These are phyloP conservation scores for Drosera spatulata DNA, from an alignment of 179 eudicot species.

Conservation along the genomic window DNA sequence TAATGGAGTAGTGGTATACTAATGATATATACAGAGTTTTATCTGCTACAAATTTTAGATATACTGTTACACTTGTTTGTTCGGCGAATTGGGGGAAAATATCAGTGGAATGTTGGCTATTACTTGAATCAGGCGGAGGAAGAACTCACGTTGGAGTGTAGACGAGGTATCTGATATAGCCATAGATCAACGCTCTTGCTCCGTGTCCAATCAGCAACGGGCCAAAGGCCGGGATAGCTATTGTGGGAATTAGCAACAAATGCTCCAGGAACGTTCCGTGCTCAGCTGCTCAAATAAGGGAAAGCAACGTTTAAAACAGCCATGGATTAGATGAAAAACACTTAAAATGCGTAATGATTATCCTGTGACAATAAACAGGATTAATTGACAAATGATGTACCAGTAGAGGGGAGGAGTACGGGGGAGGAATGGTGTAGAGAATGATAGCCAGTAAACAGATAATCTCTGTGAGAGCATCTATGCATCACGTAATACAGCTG, in stretches of 20 bases:
- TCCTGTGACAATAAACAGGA: neutral
- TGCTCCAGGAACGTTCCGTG: conserved; percentile 80
- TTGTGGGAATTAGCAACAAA: conserved; percentile 34
- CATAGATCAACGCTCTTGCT: conserved; percentile 51
- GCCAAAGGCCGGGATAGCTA: conserved; percentile 52
- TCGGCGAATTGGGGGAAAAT: neutral
- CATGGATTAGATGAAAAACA: neutral
- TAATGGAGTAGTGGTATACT: too few relatives aligned
- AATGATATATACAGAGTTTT: too few relatives aligned
- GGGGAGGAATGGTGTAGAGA: conserved; percentile 66
- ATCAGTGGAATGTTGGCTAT: neutral
- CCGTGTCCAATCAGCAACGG: conserved; percentile 54
- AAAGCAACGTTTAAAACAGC: neutral
- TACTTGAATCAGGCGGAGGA: neutral
- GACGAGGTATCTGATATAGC: conserved; percentile 44
- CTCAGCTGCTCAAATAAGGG: conserved; percentile 45
- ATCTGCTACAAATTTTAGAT: too few relatives aligned
- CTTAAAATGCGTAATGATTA: neutral
- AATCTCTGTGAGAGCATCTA: conserved; percentile 39
- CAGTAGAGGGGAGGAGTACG: conserved; percentile 58
- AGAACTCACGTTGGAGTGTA: conserved; percentile 82
- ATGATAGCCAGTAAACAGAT: conserved; percentile 47
- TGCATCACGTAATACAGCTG: conserved; percentile 66
- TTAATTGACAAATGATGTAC: conserved; percentile 29
- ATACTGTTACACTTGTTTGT: neutral